Evolutionary conservation across 2,329 filamentous ascomycete genomes (phyloP).

Genomic region (Ascochyta lentis): DNA sequence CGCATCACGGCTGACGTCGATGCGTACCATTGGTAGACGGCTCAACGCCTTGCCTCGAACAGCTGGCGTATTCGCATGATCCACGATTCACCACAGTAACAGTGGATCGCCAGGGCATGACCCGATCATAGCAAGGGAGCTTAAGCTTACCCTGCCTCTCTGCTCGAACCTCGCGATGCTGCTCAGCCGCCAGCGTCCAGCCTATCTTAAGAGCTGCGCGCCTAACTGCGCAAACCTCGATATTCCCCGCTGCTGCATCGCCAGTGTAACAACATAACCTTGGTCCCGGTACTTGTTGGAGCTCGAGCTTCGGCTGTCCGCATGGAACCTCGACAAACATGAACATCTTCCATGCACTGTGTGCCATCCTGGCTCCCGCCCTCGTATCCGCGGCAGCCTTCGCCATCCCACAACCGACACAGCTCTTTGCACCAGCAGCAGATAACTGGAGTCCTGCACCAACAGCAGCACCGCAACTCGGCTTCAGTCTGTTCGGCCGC

Average conservation of each 20-base stretch:
- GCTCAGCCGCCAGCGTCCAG: constrained; percentile 21
- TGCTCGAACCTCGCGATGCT: constrained; percentile 18
- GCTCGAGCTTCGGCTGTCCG: constrained; percentile 13
- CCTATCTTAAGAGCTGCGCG: constrained; percentile 20
- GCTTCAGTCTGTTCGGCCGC: constrained; percentile 37
- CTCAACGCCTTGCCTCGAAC: constrained; percentile 18
- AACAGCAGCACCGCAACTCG: constrained; percentile 32
- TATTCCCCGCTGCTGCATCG: constrained; percentile 11
- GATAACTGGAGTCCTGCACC: constrained; percentile 44
- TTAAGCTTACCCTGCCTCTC: constrained; percentile 25
- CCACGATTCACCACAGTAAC: constrained; percentile 20
- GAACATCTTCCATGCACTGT: constrained; percentile 32
- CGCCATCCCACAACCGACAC: constrained; percentile 38
- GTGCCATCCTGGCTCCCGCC: constrained; percentile 39
- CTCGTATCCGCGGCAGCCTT: constrained; percentile 35
- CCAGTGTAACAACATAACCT: constrained; percentile 16
- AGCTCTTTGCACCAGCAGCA: constrained; percentile 24
- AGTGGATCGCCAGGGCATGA: constrained; percentile 30
- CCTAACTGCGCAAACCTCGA: constrained; percentile 6
- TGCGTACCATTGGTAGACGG: constrained; percentile 10
- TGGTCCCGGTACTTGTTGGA: constrained; percentile 8
- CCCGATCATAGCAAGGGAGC: constrained; percentile 26
- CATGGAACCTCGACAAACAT: constrained; percentile 29
- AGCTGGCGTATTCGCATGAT: constrained; percentile 25
- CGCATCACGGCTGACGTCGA: constrained; percentile 21